Evolutionary conservation across 345 rosid species (phyloP), one percentile per base, ranked within the genome.

Genomic region (Lepidium didymum): DNA sequence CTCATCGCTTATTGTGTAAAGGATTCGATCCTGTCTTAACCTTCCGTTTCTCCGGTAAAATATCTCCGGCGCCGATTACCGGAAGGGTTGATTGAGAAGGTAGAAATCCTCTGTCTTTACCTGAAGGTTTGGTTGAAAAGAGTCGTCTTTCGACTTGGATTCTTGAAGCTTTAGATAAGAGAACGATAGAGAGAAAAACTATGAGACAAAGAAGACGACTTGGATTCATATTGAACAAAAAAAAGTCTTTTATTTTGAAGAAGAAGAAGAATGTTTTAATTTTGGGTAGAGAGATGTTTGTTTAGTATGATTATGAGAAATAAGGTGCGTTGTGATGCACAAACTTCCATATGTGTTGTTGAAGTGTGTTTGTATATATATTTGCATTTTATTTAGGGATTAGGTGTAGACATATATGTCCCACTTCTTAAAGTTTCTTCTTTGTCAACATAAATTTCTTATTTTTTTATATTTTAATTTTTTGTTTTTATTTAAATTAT

Each of bases 381-480:
- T 65, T 73, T 73, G 56, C 72, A 67, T 58, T 67, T 74, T 74
- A 59, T 74, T 51, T 53, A 66, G 56, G 77, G 73, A 67, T 74
- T 74, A 74, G 77, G 77, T 74, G 43, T 59, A 60, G 77, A 74
- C 73, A 67, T 66, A 43, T 43, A 67, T 74, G 77, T 72, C 67
- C 77, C 77, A 74, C 73, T 35, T 74, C 73, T 35, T 74, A 67
- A 74, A 74, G 77, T 67, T 74, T 51, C 57, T 40, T 73, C 77
- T 65, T 65, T 65, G 77, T 73, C 77, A 73, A 73, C 72, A 73
- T 65, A 19, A 49, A 41, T 65, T 40, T 29, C 9, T 43, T 70
- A 53, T 42, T 15, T 62, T 62, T 50, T 33, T 1, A 8, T 54
- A 31, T 33, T 6, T 35, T 49, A 49, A 23, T n/a, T 11, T 49